A percentile compares a stretch with the other conserved stretches of the same genome.
Conservation (phyloP, 495 filamentous ascomycete species). For the Podospora comata region DNA sequence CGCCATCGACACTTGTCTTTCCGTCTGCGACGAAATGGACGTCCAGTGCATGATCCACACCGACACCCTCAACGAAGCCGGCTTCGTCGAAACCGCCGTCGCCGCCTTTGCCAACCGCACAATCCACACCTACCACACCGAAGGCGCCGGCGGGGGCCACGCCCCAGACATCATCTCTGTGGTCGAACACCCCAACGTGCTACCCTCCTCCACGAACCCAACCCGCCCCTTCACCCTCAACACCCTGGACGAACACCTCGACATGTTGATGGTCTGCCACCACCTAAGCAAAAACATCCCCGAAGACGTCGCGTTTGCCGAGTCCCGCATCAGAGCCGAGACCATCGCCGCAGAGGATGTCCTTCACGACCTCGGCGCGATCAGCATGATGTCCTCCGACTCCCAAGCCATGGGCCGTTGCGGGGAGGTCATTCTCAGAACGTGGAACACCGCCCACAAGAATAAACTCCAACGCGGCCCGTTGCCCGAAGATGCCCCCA, state of each 20-base stretch:
- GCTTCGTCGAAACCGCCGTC: conserved; percentile 93
- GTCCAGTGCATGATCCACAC: conserved; percentile 97
- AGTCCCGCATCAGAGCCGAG: conserved; percentile 90
- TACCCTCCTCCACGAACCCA: conserved; percentile 90
- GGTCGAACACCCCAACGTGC: conserved; percentile 86
- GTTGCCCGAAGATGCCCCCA: conserved; percentile 73
- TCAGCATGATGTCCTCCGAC: conserved; percentile 97
- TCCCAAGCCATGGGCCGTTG: conserved; percentile 97
- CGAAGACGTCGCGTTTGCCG: conserved; percentile 94
- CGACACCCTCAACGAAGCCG: conserved; percentile 95
- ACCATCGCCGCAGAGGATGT: conserved; percentile 98
- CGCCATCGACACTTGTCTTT: conserved; percentile 86
- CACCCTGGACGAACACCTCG: conserved; percentile 94
- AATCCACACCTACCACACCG: conserved; percentile 98
- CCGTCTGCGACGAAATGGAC: conserved; percentile 85
- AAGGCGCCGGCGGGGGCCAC: conserved; percentile 94
- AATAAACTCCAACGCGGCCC: conserved; percentile 85
- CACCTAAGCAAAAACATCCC: conserved; percentile 88
- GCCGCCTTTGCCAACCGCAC: conserved; percentile 82
- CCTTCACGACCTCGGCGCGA: conserved; percentile 91
- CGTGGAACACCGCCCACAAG: conserved; percentile 98
- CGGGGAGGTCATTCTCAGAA: conserved; percentile 90
- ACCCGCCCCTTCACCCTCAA: conserved; percentile 90
- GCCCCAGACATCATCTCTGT: conserved; percentile 96
- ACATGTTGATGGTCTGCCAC: conserved; percentile 99